Evolutionary conservation across 768 basidiomycete species (phyloP), one percentile per base, ranked within the genome.

Genomic region (Pulveroboletus sp.): DNA sequence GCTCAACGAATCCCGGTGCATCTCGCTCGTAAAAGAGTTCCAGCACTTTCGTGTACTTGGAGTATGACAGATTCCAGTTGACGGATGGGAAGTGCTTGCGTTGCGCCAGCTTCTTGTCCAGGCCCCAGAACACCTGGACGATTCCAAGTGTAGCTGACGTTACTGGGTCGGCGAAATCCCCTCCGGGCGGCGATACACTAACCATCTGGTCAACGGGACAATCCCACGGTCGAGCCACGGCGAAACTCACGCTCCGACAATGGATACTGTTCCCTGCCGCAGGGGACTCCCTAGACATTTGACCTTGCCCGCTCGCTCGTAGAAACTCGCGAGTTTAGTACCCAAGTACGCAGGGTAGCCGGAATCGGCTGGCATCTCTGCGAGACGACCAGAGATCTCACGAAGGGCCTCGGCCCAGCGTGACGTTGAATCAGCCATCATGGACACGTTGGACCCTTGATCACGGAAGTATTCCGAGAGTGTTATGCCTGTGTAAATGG

Each of bases 81-180:
- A 99, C 95, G n/a, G 94, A 96, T 2, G 96, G 96, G 80, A 99
- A 99, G 68, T 99, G 94, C 70, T 99, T 98, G 55, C 95, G 82
- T 68, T 98, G 96, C 3, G 96, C 96, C 51, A 98, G 83, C 67
- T 95, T 93, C 83, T 99, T 99, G 74, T 98, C 96, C 26, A 99
- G 81, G 69, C 96, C 96, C 96, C 96, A 99, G 81, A 99, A 99
- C 57, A 98, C 96, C 64, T 98, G 96, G 9, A 99, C 96, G 65
- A 99, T 99, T 76, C 93, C 83, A 49, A 99, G 87, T 4, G 96
- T 99, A 32, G 96, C 91, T 39, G 93, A 85, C 8, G 95, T 98
- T 52, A 99, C 96, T 32, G 96, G 96, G 70, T 99, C 96, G 10
- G 96, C 96, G 73, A 97, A 97, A 66, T 99, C 96, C 70, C 96